A percentile compares a stretch with the other conserved stretches of the same genome.
Conservation (phyloP, 164 flowering plant genomes). For the Macadamia tetraphylla region DNA sequence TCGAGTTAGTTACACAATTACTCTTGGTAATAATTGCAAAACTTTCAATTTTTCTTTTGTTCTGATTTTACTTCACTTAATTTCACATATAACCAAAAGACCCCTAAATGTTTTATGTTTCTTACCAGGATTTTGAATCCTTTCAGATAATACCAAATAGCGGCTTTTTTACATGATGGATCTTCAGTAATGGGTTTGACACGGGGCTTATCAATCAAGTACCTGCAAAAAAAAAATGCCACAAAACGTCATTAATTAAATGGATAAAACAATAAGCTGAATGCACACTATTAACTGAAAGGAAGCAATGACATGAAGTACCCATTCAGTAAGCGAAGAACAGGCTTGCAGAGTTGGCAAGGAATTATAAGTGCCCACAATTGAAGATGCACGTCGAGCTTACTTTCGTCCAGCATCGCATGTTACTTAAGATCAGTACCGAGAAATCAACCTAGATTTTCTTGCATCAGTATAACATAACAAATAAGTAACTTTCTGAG, state of each 20-base stretch:
- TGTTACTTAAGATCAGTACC: background rate
- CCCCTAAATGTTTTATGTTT: background rate
- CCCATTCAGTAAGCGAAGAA: conserved; percentile 73
- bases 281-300: background rate
- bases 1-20: too few relatives aligned
- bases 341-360: conserved; percentile 65
- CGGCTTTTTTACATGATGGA: conserved; percentile 68
- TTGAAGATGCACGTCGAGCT: conserved; percentile 58
- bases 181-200: conserved; percentile 83
- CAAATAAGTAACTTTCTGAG: background rate
- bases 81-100: too few relatives aligned
- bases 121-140: conserved; percentile 60
- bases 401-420: conserved; percentile 44
- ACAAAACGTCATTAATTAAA: background rate
- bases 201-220: conserved; percentile 79
- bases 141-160: conserved; percentile 72
- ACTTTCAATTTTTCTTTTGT: too few relatives aligned
- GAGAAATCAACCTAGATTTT: background rate
- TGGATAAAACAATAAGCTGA: background rate
- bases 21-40: too few relatives aligned
- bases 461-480: background rate
- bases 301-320: conserved; percentile 12
- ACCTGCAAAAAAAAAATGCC: conserved; percentile 32
- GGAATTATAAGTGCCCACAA: conserved; percentile 83
- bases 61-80: too few relatives aligned